Base-by-base conservation (phyloP, 2,329 filamentous ascomycete species). In the Penicillium sp. region DNA sequence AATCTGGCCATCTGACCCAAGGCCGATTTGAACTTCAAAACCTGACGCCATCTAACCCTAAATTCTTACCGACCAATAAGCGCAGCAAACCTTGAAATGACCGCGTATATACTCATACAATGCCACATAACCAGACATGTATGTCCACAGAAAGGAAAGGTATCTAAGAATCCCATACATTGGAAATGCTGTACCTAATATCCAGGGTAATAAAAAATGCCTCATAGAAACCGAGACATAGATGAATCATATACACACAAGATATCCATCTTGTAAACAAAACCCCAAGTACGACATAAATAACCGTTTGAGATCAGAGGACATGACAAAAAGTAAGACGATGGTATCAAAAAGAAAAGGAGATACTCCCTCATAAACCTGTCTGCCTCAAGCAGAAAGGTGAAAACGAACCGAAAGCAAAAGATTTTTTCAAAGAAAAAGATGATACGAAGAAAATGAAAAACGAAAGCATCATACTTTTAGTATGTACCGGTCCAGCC, bases 281-380 rank as follows among this genome's bases (percentile, higher is more conserved):
- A 48, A 11, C 14, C 44, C 44, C 21, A 37, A 33, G 11, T 49
- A 31, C 27, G 24, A 27, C 16, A 52, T 39, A 21, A 14, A 22
- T 24, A 26, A 27, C 9, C 19, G 7, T 13, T 26, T 14, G 42
- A 35, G 19, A 14, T 29, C 16, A 54, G 10, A 9, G n/a, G 49
- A 47, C 54, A 48, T 49, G 27, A 35, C 26, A 49, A 16, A 29
- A 47, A 53, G 47, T 22, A 52, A 49, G 50, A 58, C 43, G 42
- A 56, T 58, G 58, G 58, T 61, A 61, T 61, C 58, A 59, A 58
- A 52, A 52, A 27, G 39, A 56, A 54, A 52, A 19, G 31, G 26
- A 33, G 19, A 21, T 7, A 37, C 26, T 42, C 45, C 48, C 44
- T 51, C 50, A 44, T 49, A 29, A 22, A 45, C 19, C 31, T 19